Conservation (phyloP, 2,329 filamentous ascomycete species). For the Metarhizium humberi region DNA sequence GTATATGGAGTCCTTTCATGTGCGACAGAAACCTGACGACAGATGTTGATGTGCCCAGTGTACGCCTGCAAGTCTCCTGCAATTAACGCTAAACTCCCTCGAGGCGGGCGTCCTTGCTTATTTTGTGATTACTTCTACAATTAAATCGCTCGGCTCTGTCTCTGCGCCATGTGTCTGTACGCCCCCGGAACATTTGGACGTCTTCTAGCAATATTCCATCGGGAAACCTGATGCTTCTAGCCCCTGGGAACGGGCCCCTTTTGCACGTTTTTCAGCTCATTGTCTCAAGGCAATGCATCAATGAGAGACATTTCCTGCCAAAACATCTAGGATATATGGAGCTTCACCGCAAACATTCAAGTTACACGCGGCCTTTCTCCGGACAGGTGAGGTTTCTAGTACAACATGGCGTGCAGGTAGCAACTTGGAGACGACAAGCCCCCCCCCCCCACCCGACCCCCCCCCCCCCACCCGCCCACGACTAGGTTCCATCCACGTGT, state of each 20-base stretch:
- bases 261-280: background rate
- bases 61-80: too few relatives aligned
- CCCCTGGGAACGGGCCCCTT: background rate
- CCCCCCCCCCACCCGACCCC: too few relatives aligned
- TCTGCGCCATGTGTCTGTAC: slow-evolving; percentile 6
- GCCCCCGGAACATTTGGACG: background rate
- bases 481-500: background rate
- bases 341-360: background rate
- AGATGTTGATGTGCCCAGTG: background rate
- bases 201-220: slow-evolving; percentile 8
- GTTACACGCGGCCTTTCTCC: background rate
- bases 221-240: slow-evolving; percentile 3
- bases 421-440: background rate
- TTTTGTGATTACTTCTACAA: background rate
- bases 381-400: background rate
- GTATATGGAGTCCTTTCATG: background rate
- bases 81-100: background rate
- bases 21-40: background rate
- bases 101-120: background rate
- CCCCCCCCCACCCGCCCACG: too few relatives aligned
- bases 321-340: background rate
- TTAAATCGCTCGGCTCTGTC: background rate
- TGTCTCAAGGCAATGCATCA: background rate
- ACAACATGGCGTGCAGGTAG: background rate
- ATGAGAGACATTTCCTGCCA: background rate